phyloP scores from a whole-genome alignment of 2,329 filamentous ascomycete species.

The Chaetomium strumarium region DNA sequence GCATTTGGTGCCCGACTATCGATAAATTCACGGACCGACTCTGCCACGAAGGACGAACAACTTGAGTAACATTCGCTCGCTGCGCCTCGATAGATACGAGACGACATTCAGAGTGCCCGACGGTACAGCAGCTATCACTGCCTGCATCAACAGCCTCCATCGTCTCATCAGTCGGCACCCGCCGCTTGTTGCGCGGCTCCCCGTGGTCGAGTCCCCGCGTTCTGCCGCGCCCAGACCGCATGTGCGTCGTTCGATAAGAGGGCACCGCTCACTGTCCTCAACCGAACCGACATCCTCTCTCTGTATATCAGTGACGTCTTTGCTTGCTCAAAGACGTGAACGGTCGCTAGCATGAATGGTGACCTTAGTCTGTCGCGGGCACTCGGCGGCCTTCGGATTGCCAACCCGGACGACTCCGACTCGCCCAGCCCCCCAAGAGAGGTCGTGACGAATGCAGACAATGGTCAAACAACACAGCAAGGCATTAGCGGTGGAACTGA shows the following conservation, averaged over 20 bases:
- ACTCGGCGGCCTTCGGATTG: slow-evolving; percentile 89
- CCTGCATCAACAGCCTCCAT: neutral
- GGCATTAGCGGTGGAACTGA: slow-evolving; percentile 1
- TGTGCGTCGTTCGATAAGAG: slow-evolving; percentile 11
- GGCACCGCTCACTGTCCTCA: slow-evolving; percentile 8
- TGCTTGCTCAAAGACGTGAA: slow-evolving; percentile 5
- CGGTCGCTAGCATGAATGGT: slow-evolving; percentile 64
- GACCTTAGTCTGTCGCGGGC: slow-evolving; percentile 89
- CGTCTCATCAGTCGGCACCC: slow-evolving; percentile 4
- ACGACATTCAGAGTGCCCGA: neutral
- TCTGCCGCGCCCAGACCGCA: slow-evolving; percentile 13
- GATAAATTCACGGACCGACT: slow-evolving; percentile 15
- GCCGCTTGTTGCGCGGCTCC: neutral
- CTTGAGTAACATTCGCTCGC: neutral
- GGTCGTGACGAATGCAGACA: slow-evolving; percentile 29
- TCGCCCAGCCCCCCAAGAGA: slow-evolving; percentile 32
- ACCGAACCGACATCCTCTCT: slow-evolving; percentile 2
- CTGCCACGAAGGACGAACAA: slow-evolving; percentile 6
- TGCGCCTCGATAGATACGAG: slow-evolving; percentile 16
- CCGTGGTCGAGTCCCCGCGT: neutral
- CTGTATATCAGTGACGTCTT: slow-evolving; percentile 8
- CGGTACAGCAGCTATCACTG: slow-evolving; percentile 1
- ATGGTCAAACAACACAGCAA: slow-evolving; percentile 18
- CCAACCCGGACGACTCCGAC: slow-evolving; percentile 82
- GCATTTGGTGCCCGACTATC: slow-evolving; percentile 13